Evolutionary conservation across 768 basidiomycete genomes (phyloP).

Genomic region (Vishniacozyma victoriae): DNA sequence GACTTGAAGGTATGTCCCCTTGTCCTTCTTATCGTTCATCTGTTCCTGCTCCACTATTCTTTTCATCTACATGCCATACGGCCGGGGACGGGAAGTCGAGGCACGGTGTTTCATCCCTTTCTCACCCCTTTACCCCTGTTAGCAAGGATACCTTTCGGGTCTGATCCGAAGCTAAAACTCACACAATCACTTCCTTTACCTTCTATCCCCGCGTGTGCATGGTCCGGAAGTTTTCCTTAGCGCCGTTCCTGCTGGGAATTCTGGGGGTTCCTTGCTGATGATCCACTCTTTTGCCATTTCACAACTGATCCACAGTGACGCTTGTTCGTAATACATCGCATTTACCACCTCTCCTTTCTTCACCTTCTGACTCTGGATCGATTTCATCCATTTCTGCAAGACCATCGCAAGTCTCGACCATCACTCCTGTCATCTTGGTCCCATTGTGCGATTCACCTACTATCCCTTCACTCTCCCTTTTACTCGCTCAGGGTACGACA

Average conservation of each 20-base stretch:
- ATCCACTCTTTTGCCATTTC: not conserved
- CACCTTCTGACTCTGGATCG: too few species aligned
- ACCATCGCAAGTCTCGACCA: slow-evolving; percentile 11
- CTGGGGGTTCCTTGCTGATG: not conserved
- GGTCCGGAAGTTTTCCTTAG: not conserved
- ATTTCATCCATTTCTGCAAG: slow-evolving; percentile 3
- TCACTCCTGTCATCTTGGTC: slow-evolving; percentile 39
- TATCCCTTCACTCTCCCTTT: slow-evolving; percentile 40
- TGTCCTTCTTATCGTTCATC: not conserved
- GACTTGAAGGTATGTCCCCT: slow-evolving; percentile 41
- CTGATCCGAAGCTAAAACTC: not conserved
- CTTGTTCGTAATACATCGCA: slow-evolving; percentile 35
- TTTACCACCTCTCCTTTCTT: slow-evolving; percentile 25
- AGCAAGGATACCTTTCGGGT: too few species aligned
- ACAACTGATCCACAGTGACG: slow-evolving; percentile 24
- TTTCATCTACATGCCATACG: not conserved
- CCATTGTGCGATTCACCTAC: slow-evolving; percentile 44
- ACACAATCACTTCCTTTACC: not conserved
- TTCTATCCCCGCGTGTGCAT: not conserved
- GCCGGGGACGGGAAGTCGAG: not conserved
- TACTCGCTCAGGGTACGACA: slow-evolving; percentile 41
- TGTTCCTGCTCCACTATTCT: not conserved
- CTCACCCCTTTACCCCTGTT: too few species aligned
- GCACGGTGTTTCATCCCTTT: too few species aligned
- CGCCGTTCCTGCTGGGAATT: slow-evolving; percentile 1